phyloP scores from a whole-genome alignment of 164 flowering plant species.

The Magnolia kwangsiensis region DNA sequence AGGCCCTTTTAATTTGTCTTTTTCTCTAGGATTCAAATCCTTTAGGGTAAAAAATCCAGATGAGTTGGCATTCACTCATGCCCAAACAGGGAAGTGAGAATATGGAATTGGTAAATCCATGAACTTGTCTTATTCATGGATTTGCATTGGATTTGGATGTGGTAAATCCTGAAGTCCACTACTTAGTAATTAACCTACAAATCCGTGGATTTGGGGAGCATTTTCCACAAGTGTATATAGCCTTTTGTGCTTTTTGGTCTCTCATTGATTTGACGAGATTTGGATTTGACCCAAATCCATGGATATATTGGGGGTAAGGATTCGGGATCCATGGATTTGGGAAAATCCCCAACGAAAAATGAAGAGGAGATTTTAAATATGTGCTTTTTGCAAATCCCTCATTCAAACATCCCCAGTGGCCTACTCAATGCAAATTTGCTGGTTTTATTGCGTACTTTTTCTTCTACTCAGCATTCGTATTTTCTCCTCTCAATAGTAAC shows the following conservation, averaged over 20 bases:
- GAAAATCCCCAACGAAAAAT: too few species aligned
- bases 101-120: background rate
- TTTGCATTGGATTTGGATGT: too few species aligned
- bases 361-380: too few species aligned
- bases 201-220: background rate
- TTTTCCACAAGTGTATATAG: background rate
- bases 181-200: background rate
- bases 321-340: too few species aligned
- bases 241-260: background rate
- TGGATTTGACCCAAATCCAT: too few species aligned
- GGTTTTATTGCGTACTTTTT: background rate
- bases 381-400: background rate
- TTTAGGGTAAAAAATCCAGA: background rate
- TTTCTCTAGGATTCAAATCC: background rate
- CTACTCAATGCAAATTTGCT: background rate
- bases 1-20: background rate
- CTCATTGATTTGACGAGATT: background rate
- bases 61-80: background rate
- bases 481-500: background rate
- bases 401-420: background rate
- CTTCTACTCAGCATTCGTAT: background rate
- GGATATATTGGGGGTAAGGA: too few species aligned
- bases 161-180: too few species aligned
- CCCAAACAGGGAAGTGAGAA: background rate
- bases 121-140: background rate